Evolutionary conservation across 768 basidiomycete genomes (phyloP).

Genomic region (Cystobasidium tubakii): DNA sequence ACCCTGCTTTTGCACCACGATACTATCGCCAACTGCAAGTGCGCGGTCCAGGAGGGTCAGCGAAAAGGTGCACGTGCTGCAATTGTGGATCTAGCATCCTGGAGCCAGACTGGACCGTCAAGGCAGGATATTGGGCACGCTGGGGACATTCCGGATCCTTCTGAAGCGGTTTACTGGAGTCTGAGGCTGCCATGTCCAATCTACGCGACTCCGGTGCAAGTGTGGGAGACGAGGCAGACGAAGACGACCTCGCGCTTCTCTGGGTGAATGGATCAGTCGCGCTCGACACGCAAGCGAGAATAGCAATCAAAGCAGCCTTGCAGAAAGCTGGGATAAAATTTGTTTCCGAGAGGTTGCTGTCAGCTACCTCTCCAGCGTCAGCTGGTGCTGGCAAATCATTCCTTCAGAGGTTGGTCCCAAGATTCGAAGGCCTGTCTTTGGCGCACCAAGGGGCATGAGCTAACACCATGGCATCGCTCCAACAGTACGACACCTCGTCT

Average conservation of each 20-base stretch:
- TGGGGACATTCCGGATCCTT: no score
- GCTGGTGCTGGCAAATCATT: background rate
- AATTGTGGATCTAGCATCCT: no score
- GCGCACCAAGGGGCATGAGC: no score
- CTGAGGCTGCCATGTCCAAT: background rate
- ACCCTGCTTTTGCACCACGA: no score
- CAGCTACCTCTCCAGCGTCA: background rate
- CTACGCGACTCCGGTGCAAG: background rate
- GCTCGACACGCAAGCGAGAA: constrained; percentile 20
- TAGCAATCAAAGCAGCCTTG: background rate
- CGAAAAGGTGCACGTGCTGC: no score
- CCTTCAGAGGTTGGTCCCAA: background rate
- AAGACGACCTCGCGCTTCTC: background rate
- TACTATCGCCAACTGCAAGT: no score
- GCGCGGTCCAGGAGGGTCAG: no score
- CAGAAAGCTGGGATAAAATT: background rate
- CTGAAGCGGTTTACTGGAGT: no score
- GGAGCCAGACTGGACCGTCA: no score
- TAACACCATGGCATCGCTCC: no score
- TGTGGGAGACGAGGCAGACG: background rate
- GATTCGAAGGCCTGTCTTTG: no score
- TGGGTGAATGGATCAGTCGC: constrained; percentile 6
- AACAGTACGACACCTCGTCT: background rate
- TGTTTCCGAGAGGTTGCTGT: constrained; percentile 8
- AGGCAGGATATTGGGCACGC: no score